Evolutionary conservation across 1,139 yeast species (phyloP), one percentile per base, ranked within the genome.

Genomic region (Debaryomyces subglobosus): DNA sequence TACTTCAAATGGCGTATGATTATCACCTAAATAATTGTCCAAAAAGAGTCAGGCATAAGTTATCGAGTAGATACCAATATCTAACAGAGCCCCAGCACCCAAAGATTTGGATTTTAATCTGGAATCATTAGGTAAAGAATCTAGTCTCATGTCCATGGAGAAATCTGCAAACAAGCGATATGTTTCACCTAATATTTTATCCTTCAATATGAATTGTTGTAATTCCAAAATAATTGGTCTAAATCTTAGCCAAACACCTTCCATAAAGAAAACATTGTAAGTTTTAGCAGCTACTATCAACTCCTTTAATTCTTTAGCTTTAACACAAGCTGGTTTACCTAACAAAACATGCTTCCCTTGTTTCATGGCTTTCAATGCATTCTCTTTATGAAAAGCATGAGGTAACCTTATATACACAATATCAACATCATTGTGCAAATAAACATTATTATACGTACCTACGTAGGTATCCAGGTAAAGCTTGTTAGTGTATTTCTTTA

Each of bases 191-290:
- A 81, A 53, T 15, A 67, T 61, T 48, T 67, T 64, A 23, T 77
- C 71, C 25, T 70, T 66, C 53, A 69, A 72, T 33, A 81, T 53
- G 48, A 64, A 58, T 30, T 66, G 51, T 50, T 72, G 67, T 47
- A 78, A 62, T 29, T 68, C 69, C 18, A 57, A 47, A 29, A 72
- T 64, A 18, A 74, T 51, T 1, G 84, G 84, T 65, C 78, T 75
- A 56, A 72, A 79, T 32, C 83, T 63, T 3, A 82, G 74, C 84
- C 84, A 80, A 50, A 79, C 71, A 6, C 78, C 84, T 55, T 79
- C 84, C 82, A 79, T 73, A 45, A 79, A 62, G 54, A 74, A 78
- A 36, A 77, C 64, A 4, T 65, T 61, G 56, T 72, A 67, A 45
- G 61, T 59, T 53, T 63, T 60, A n/a, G 84, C 84, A 34, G 69